Evolutionary conservation across 2,329 filamentous ascomycete species (phyloP).

Genomic region (Aureobasidium sp.): DNA sequence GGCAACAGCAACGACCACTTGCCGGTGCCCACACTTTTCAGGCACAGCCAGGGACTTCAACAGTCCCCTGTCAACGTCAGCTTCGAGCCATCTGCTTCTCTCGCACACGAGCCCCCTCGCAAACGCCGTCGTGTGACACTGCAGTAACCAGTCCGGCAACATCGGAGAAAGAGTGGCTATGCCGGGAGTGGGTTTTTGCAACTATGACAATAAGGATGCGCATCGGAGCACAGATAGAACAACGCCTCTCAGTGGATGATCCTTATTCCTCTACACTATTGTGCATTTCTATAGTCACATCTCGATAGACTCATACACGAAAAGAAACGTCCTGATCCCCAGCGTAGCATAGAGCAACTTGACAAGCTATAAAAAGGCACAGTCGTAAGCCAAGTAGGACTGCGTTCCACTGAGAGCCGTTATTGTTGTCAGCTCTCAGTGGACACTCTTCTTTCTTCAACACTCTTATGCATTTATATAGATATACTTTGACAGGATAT

Average conservation of each 20-base stretch:
- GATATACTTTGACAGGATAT: neutral
- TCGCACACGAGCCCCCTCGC: neutral
- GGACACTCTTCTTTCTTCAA: neutral
- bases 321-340: no score
- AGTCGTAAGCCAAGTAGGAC: neutral
- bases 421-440: neutral
- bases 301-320: no score
- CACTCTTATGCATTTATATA: neutral
- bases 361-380: no score
- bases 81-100: neutral
- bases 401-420: neutral
- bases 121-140: neutral
- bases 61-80: neutral
- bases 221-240: no score
- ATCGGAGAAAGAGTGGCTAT: no score
- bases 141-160: no score
- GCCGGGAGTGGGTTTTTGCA: no score
- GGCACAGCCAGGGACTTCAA: neutral
- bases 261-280: no score
- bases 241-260: no score
- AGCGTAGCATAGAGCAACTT: no score
- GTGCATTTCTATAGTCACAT: no score
- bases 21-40: neutral
- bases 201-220: no score
- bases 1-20: neutral